Base-by-base conservation (phyloP, 208 protist species). In the Acanthamoeba divionensis region DNA sequence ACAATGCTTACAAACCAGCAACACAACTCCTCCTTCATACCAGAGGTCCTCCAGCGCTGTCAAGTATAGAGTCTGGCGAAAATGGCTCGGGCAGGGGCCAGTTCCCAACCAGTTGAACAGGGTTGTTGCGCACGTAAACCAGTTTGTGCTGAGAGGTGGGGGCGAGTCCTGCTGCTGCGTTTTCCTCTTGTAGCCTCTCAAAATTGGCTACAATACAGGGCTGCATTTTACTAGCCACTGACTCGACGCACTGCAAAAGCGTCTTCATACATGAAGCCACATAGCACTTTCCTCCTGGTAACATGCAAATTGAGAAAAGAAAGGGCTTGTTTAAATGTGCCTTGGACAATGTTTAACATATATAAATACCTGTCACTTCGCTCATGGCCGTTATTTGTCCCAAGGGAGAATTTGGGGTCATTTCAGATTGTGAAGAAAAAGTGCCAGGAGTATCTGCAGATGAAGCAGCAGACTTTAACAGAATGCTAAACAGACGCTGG, bases 191-290 rank as follows among this genome's bases (percentile, higher is more conserved):
- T 29, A 50, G 45, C 13, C 13, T 9, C 26, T 90, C 86, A 55
- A 90, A 80, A 45, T 29, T 66, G 9, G 85, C 66, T 1, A 80
- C 21, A 0, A 90, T 75, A 24, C 65, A 57, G 36, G 12, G 31
- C 21, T 63, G 48, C 60, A 90, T 31, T 36, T 65, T 75, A 8
- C 24, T 15, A 8, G 85, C 71, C 18, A 90, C 29, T 1, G 29
- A 31, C 15, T 90, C 86, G 0, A 90, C 31, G 15, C 55, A 45
- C 71, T 57, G 47, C 13, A 87, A 80, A 66, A 91, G 71, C 7
- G 44, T 31, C n/a, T 92, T 92, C 80, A 92, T 90, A 57, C 57
- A 91, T 0, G 85, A 89, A 13, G 71, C 91, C 31, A 93, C 47
- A 18, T 93, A 90, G 66, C 77, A 80, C 50, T 88, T 93, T 21